Evolutionary conservation across 371 early-diverging fungal genomes (phyloP).

Genomic region (Mortierella sp.): DNA sequence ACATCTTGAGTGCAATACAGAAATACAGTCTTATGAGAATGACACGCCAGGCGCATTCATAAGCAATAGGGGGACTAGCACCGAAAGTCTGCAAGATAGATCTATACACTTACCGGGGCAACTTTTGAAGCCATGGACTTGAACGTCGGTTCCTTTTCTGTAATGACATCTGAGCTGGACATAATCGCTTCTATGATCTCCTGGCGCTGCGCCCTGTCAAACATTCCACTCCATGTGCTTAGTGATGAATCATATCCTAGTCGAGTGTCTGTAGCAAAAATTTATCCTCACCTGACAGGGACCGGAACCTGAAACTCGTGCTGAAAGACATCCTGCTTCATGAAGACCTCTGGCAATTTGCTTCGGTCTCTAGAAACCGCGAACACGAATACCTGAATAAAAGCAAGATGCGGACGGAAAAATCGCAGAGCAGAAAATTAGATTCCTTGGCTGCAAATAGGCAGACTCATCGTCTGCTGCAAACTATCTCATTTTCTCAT

Average conservation of each 20-base stretch:
- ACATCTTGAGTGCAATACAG: slow-evolving; percentile 56
- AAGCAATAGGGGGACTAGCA: too few species aligned
- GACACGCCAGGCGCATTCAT: too few species aligned
- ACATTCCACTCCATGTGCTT: too few species aligned
- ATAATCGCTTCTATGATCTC: slow-evolving; percentile 19
- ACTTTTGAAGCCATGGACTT: not conserved
- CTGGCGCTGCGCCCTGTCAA: slow-evolving; percentile 47
- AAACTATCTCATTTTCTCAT: too few species aligned
- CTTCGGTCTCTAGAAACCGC: slow-evolving; percentile 30
- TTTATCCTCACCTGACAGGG: slow-evolving; percentile 33
- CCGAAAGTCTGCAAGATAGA: too few species aligned
- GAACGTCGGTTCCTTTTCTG: not conserved
- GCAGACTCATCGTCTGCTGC: too few species aligned
- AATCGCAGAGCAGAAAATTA: too few species aligned
- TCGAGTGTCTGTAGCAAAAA: too few species aligned
- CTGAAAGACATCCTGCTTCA: slow-evolving; percentile 25
- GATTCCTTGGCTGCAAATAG: too few species aligned
- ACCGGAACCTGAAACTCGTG: slow-evolving; percentile 41
- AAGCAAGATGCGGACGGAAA: too few species aligned
- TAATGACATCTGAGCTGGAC: not conserved
- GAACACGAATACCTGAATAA: slow-evolving; percentile 39
- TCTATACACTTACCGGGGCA: slow-evolving; percentile 36
- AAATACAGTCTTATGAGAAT: too few species aligned
- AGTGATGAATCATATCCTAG: too few species aligned
- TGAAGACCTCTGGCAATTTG: slow-evolving; percentile 36